Conservation (phyloP, 352 stramenopile species). For the Pythium sp. region DNA sequence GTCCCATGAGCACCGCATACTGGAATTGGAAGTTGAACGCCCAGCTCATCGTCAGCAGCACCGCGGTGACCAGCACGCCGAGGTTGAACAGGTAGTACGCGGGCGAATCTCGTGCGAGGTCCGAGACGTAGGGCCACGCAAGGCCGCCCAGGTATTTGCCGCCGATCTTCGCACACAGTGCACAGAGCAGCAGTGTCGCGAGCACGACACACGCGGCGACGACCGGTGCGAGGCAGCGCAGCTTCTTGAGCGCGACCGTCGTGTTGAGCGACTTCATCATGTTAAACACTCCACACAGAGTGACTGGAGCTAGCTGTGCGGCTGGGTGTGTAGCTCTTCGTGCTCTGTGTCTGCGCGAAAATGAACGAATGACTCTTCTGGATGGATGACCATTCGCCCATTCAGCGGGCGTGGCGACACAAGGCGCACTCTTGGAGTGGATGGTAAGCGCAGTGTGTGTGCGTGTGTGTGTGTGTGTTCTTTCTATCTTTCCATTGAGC, state of each 20-base stretch:
- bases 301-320: not conserved
- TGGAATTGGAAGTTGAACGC: constrained; percentile 49
- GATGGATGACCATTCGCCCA: not conserved
- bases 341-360: constrained; percentile 4
- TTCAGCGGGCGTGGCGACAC: not conserved
- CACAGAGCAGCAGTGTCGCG: constrained; percentile 40
- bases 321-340: not conserved
- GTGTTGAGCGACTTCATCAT: not conserved
- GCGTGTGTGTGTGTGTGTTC: not conserved
- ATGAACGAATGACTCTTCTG: constrained; percentile 3
- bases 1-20: constrained; percentile 18
- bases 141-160: constrained; percentile 47
- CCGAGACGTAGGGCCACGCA: constrained; percentile 54
- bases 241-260: not conserved
- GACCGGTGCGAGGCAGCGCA: constrained; percentile 21
- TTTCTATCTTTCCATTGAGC: constrained; percentile 3
- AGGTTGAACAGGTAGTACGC: constrained; percentile 39
- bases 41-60: constrained; percentile 40
- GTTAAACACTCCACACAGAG: not conserved
- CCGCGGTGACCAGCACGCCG: constrained; percentile 27
- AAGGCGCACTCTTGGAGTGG: not conserved
- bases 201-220: constrained; percentile 29
- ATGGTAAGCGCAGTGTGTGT: too few relatives aligned
- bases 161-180: constrained; percentile 34
- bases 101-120: constrained; percentile 39